Evolutionary conservation across 1,284 basidiomycete genomes (phyloP).

Genomic region (Hemileia vastatrix): DNA sequence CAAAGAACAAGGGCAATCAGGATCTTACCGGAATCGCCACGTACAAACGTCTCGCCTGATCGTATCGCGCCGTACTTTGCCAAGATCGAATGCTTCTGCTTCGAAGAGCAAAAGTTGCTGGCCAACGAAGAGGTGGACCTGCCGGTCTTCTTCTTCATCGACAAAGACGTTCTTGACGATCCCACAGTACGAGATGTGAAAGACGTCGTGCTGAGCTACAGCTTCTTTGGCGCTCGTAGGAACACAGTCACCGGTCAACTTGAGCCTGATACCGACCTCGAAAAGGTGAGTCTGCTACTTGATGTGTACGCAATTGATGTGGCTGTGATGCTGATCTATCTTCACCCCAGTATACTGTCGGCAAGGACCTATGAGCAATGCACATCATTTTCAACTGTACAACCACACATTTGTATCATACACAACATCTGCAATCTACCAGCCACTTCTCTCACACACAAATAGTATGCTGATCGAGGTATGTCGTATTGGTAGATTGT

Average conservation of each 20-base stretch:
- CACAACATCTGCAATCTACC: no score
- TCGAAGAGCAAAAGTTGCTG: constrained; percentile 91
- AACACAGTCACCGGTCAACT: constrained; percentile 40
- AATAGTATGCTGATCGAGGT: no score
- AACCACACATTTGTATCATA: no score
- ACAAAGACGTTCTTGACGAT: constrained; percentile 78
- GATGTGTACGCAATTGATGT: no score
- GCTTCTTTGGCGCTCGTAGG: constrained; percentile 60
- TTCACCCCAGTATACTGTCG: no score
- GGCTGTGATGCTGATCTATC: no score
- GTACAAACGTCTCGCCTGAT: constrained; percentile 86
- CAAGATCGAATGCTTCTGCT: constrained; percentile 99
- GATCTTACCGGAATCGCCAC: constrained; percentile 98
- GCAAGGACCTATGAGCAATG: no score
- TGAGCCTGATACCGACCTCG: constrained; percentile 33
- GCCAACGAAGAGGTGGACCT: constrained; percentile 96
- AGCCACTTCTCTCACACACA: no score
- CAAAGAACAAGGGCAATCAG: constrained; percentile 69
- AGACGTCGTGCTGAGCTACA: constrained; percentile 88
- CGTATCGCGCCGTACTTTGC: constrained; percentile 97
- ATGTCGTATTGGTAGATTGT: no score
- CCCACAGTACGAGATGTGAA: constrained; percentile 72
- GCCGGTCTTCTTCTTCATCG: constrained; percentile 96
- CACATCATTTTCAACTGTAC: no score
- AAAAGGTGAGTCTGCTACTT: no score